phyloP scores from a whole-genome alignment of 2,329 filamentous ascomycete genomes.

The Cladosporium cucumerinum region DNA sequence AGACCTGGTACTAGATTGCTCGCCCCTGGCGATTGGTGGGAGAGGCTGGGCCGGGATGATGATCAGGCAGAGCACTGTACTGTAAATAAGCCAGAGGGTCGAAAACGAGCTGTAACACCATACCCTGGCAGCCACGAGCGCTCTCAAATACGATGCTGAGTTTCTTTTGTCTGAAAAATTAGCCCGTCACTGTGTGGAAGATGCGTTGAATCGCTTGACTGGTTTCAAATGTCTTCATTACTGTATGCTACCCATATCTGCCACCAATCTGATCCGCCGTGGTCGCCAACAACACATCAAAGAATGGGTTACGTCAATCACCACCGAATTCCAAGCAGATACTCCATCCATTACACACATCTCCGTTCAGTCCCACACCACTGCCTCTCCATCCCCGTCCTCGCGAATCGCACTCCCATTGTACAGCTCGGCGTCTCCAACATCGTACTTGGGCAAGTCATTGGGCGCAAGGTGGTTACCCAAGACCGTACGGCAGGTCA shows the following conservation, averaged over 20 bases:
- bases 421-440: constrained; percentile 37
- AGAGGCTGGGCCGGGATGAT: background rate
- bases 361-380: constrained; percentile 2
- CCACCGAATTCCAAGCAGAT: background rate
- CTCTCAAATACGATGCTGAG: constrained; percentile 8
- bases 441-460: constrained; percentile 40
- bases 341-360: background rate
- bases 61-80: constrained; percentile 1
- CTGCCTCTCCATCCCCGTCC: constrained; percentile 2
- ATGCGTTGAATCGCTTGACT: background rate
- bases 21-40: background rate
- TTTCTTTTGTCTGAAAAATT: constrained; percentile 10
- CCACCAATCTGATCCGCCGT: background rate
- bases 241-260: background rate
- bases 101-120: constrained; percentile 16
- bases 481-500: constrained; percentile 55
- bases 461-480: constrained; percentile 41
- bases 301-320: background rate
- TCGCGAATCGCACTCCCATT: constrained; percentile 30
- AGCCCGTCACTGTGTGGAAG: background rate
- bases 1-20: constrained; percentile 60
- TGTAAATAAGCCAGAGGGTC: constrained; percentile 15
- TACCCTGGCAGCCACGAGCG: constrained; percentile 16
- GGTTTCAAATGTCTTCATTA: background rate
- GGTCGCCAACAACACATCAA: background rate